Base-by-base conservation (phyloP, 2,329 filamentous ascomycete species). In the Colletotrichum sp. region DNA sequence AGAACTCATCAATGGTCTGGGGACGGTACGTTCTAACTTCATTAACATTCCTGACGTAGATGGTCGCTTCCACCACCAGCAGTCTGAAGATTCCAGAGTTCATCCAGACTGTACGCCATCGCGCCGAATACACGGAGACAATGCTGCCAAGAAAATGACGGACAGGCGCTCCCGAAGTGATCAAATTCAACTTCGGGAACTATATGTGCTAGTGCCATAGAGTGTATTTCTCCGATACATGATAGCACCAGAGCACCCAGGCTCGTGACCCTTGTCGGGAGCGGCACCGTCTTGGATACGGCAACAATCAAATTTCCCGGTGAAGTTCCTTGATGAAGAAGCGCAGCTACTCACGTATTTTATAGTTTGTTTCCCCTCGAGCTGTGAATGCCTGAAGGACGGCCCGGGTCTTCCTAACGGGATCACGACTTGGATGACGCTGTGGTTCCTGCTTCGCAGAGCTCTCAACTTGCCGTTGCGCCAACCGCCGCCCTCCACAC, bases 81-180 rank as follows among this genome's bases (percentile, higher is more conserved):
- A 49, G 2, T 21, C 2, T 7, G 18, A 49, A 49, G 39, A 49
- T 3, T n/a, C n/a, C 44, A 52, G n/a, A 52, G n/a, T 52, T 21
- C 44, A 24, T 52, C 1, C 0, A 2, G 10, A 5, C n/a, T 21
- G 44, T 21, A 0, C 8, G 0, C 44, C 10, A 3, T 13, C 12
- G n/a, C 6, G 44, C 6, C 10, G 44, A 52, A 52, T 21, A 52
- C 12, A 21, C 44, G 12, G 3, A 21, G 6, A 52, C 0, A 52
- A 52, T 21, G 4, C 3, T 2, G 3, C 44, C 18, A 49, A 49
- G 18, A 12, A n/a, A 6, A 12, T 6, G 10, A n/a, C 6, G 5
- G 4, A n/a, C 5, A 44, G 6, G 18, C 18, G 44, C 44, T 7
- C 1, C 44, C 0, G 44, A 12, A 49, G 9, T 49, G 9, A 49